Base-by-base conservation (phyloP, 2,329 filamentous ascomycete species). In the Dactylellina leptospora region DNA sequence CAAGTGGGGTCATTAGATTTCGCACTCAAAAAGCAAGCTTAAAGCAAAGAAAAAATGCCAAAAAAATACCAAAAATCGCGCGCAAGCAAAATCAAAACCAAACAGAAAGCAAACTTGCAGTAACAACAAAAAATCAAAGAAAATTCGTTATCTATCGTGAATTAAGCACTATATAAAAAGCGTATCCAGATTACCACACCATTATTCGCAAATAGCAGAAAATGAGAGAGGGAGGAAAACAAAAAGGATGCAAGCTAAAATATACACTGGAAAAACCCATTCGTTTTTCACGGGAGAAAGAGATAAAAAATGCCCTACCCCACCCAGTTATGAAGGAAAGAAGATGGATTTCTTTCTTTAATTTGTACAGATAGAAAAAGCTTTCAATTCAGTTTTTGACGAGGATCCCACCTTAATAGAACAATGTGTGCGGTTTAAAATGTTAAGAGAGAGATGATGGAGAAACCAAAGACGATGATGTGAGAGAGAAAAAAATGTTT, bases 261-360 rank as follows among this genome's bases (percentile, higher is more conserved):
- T 71, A 42, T 71, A 71, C 66, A 71, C 50, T 58, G 51, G 51
- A 51, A 66, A 56, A 66, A 66, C 42, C 30, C 42, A 40, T 55
- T 55, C 25, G 45, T 40, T 64, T 53, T 50, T 47, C 50, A 64
- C 60, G 25, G 6, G 18, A 23, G n/a, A 36, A 38, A 23, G 10
- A 38, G 9, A 10, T 1, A 20, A 45, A 22, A 45, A 76, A 75
- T 77, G 76, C 78, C 77, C n/a, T n/a, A n/a, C 75, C 75, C 76
- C 75, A 76, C 76, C 74, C 71, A 75, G 74, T 78, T 77, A 75
- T 77, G 78, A 79, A 78, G 75, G 79, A 78, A 79, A 78, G 76
- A 58, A 76, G 18, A 36, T 33, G 27, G n/a, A 50, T 55, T 50
- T 38, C 30, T 45, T 58, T 54, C 30, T 56, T 75, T 75, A 76